Evolutionary conservation across 1,139 yeast species (phyloP), one percentile per base, ranked within the genome.

Genomic region (Blastobotrys capitulatus): DNA sequence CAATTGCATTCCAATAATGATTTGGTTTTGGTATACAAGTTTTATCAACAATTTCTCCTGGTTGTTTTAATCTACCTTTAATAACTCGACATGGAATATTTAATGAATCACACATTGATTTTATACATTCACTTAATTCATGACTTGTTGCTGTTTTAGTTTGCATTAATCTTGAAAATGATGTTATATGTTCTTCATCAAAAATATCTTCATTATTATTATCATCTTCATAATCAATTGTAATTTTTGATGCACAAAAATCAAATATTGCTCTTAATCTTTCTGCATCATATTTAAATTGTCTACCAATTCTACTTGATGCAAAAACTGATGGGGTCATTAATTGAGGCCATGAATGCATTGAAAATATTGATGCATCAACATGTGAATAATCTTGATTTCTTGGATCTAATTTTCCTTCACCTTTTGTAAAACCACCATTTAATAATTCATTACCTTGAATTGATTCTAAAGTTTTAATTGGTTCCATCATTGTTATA

Each of bases 1-100:
- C 65, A 1, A 89, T 81, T 1, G 95, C 80, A 50, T 89, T 75
- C 98, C 98, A 92, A 53, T 87, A 81, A 66, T 92, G 98, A 61
- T 89, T 88, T 35, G 80, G 79, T 49, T 82, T 78, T 7, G 50
- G 45, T 67, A 66, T 49, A 6, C 64, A 70, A 20, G 63, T 58
- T 35, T 65, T 64, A 43, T 66, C 66, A 20, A 75, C 73, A 53
- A 74, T 68, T 55, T 78, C 81, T 44, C 80, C 80, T 5, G 96
- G 95, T 32, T 82, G 78, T 62, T 90, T 88, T 71, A 92, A 75
- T 59, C 86, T 86, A 2, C 98, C 98, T 34, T 81, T 71, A 1
- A 92, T 81, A 1, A 89, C 75, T 55, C 86, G 94, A 54, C 89
- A 79, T 10, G 83, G 82, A 40, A 92, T 76, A 22, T 83, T 80